These are phyloP conservation scores for Tolypocladium ovalisporum DNA, from an alignment of 2,329 filamentous ascomycete genomes.

Conservation along the genomic window DNA sequence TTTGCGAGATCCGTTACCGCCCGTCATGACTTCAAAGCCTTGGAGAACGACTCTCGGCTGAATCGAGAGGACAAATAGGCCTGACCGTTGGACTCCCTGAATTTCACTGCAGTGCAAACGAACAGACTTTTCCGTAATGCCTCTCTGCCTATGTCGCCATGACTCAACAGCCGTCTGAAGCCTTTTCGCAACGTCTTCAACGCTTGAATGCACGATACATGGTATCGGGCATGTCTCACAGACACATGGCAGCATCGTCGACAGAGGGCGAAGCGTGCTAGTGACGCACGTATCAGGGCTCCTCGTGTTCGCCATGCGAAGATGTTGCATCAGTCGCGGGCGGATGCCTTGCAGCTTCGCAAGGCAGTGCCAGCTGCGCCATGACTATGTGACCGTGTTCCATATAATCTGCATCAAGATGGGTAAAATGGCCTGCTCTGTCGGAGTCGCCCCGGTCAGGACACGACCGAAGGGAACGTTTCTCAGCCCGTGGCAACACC, in stretches of 20 bases:
- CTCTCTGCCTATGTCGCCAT: too few relatives aligned
- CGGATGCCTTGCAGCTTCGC: background rate
- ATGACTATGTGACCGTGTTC: background rate
- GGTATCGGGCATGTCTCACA: background rate
- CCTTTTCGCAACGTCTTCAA: too few relatives aligned
- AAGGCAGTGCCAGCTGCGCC: background rate
- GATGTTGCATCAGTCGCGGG: background rate
- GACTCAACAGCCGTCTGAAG: too few relatives aligned
- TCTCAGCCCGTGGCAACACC: background rate
- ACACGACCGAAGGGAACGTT: background rate
- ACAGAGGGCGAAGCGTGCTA: background rate
- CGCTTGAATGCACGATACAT: background rate
- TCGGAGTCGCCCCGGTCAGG: background rate
- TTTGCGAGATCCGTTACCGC: background rate
- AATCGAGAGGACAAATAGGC: background rate
- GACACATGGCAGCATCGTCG: background rate
- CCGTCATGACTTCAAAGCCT: too few relatives aligned
- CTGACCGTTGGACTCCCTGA: too few relatives aligned
- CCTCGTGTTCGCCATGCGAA: background rate
- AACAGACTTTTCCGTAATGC: too few relatives aligned
- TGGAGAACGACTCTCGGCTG: too few relatives aligned
- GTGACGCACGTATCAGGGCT: background rate
- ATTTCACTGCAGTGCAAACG: too few relatives aligned
- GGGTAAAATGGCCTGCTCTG: background rate
- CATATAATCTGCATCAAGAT: background rate